Evolutionary conservation across 768 basidiomycete genomes (phyloP), one percentile per base, ranked within the genome.

Genomic region (Phlebiopsis flavidoalba): DNA sequence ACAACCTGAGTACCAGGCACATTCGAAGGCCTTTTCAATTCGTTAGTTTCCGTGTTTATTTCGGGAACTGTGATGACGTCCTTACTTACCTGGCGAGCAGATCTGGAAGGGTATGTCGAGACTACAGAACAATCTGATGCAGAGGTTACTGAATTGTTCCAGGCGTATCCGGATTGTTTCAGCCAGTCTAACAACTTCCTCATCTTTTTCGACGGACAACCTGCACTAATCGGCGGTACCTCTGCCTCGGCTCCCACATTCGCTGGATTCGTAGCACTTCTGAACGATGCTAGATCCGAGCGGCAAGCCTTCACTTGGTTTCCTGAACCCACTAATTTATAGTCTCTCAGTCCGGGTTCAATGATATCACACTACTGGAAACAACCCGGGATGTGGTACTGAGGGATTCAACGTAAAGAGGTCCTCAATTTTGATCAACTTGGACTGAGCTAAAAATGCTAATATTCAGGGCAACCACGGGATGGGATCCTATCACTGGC

Each of bases 141-240:
- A 1, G 22, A 52, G 22, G 51, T 35, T 35, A 37, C 40, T 37
- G 31, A 43, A 2, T 31, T 6, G 26, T 2, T 17, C 24, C 22
- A 82, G 84, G 88, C 74, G 11, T 75, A 77, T 65, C 89, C 88
- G 10, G 89, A 91, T 63, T 85, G 90, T 36, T 74, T 87, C 0
- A 86, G 88, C 0, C 86, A 86, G 66, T 76, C 77, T 0, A 66
- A 69, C 47, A 68, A 72, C 37, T 89, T 82, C 76, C 70, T 72
- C 12, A 77, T 88, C 47, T 77, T 77, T 70, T 70, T 78, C 51
- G 57, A 66, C 26, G 84, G 84, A 3, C 17, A 51, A 6, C 33
- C 73, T 12, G 61, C 60, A n/a, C 67, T 70, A 1, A 77, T 84
- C 58, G 80, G 75, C 0, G 89, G 89, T 36, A 91, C 89, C 1